A percentile compares a stretch with the other conserved stretches of the same genome.
Conservation (phyloP, 106 monocot species). For the Phalaenopsis aphrodite region DNA sequence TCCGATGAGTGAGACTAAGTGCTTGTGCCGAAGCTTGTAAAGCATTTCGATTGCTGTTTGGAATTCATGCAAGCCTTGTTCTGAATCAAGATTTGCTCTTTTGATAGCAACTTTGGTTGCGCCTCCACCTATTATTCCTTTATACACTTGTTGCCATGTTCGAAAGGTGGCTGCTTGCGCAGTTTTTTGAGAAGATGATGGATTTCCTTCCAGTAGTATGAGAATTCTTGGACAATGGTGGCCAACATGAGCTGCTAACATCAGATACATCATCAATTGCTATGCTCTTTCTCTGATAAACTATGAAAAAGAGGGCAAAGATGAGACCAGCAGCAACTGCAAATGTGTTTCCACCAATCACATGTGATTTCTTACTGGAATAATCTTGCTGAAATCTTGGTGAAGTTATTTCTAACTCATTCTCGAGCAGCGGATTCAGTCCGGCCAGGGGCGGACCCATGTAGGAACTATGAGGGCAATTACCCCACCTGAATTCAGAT, state of each 20-base stretch:
- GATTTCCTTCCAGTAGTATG: constrained; percentile 39
- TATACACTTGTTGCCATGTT: constrained; percentile 49
- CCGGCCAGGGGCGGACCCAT: neutral
- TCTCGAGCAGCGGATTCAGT: constrained; percentile 11
- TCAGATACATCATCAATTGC: neutral
- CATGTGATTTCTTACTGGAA: neutral
- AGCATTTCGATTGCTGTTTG: constrained; percentile 80
- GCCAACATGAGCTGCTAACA: constrained; percentile 39
- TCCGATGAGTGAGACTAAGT: constrained; percentile 71
- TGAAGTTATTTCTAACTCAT: neutral
- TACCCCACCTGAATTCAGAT: too few relatives aligned
- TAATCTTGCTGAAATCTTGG: neutral
- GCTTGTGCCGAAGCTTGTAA: constrained; percentile 76
- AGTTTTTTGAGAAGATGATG: constrained; percentile 40
- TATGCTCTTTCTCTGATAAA: constrained; percentile 41
- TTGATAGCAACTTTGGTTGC: constrained; percentile 58
- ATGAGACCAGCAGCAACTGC: constrained; percentile 25
- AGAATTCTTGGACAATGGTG: constrained; percentile 50
- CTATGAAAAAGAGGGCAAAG: constrained; percentile 33
- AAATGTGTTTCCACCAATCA: constrained; percentile 30
- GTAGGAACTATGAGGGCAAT: too few relatives aligned
- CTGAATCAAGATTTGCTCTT: constrained; percentile 53
- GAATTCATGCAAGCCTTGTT: constrained; percentile 80
- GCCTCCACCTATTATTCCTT: constrained; percentile 33
- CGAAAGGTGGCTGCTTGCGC: constrained; percentile 46